Percentiles rank a stretch among this genome's conserved stretches.
Evolutionary conservation across 345 rosid species (phyloP).

Genomic region (Eucalyptus camaldulensis): DNA sequence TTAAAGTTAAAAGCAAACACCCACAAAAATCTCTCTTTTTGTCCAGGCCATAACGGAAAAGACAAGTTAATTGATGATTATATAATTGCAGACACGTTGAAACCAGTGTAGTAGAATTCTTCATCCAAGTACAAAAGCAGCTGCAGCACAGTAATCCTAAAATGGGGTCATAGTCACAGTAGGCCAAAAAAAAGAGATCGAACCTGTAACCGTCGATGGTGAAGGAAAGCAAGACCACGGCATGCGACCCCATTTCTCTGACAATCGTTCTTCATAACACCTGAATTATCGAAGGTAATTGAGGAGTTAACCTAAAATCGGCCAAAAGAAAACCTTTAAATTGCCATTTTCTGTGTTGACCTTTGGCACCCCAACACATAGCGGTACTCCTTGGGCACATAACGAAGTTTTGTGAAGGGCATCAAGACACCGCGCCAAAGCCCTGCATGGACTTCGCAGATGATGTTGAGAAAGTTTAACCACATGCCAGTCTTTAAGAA

Average conservation of each 20-base stretch:
- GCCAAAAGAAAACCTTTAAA: not conserved
- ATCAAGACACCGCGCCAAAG: conserved; percentile 53
- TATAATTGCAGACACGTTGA: not conserved
- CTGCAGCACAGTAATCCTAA: not conserved
- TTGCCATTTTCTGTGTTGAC: conserved; percentile 7
- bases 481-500: conserved; percentile 42
- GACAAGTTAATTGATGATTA: not conserved
- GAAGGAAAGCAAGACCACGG: conserved; percentile 61
- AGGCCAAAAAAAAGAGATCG: not conserved
- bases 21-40: not conserved
- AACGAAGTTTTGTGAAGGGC: conserved; percentile 28
- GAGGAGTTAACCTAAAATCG: not conserved
- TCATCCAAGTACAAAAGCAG: not conserved
- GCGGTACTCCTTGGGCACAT: conserved; percentile 18
- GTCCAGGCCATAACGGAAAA: not conserved
- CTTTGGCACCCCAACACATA: conserved; percentile 29
- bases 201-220: conserved; percentile 63
- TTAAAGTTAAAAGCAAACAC: not conserved
- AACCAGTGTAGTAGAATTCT: not conserved
- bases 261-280: conserved; percentile 29
- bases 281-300: conserved; percentile 15
- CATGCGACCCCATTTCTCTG: conserved; percentile 24
- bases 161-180: not conserved
- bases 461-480: conserved; percentile 42
- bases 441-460: conserved; percentile 48